phyloP scores from a whole-genome alignment of 805 yeast genomes.

The Vanderwaltozyma polyspora region DNA sequence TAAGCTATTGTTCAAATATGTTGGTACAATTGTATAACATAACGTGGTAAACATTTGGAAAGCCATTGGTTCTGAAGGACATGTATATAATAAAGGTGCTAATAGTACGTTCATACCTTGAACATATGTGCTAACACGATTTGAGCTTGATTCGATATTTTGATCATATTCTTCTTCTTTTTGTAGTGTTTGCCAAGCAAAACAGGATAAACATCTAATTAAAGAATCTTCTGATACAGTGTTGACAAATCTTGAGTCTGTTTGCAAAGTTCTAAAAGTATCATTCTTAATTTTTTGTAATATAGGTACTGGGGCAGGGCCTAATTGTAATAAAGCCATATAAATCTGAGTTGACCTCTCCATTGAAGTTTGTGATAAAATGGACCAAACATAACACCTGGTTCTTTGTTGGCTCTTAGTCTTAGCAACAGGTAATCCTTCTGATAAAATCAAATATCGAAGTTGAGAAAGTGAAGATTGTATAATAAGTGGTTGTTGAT shows the following conservation, averaged over 20 bases:
- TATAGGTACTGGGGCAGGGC: constrained; percentile 46
- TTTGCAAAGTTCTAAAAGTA: constrained; percentile 73
- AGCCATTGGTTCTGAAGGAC: constrained; percentile 79
- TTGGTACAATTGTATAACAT: constrained; percentile 55
- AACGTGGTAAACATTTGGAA: constrained; percentile 57
- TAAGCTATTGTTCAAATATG: constrained; percentile 64
- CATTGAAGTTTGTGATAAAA: constrained; percentile 54
- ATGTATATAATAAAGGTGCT: constrained; percentile 71
- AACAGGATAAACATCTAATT: constrained; percentile 59
- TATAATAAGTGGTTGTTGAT: constrained; percentile 17
- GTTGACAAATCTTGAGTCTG: constrained; percentile 52
- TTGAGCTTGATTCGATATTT: neutral
- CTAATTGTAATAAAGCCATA: constrained; percentile 38
- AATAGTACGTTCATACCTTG: constrained; percentile 84
- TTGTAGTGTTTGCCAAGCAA: constrained; percentile 39
- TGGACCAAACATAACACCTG: constrained; percentile 71
- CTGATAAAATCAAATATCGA: constrained; percentile 16
- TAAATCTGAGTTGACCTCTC: constrained; percentile 43
- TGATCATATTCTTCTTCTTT: neutral
- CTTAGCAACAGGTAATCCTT: constrained; percentile 9
- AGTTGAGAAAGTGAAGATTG: constrained; percentile 20
- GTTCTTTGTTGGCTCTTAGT: constrained; percentile 12
- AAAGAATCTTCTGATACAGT: constrained; percentile 61
- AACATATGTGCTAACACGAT: constrained; percentile 38
- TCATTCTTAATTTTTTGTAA: constrained; percentile 65